A percentile compares a stretch with the other conserved stretches of the same genome.
phyloP scores from a whole-genome alignment of 192 early-diverging fungal genomes.

The Coemansia sp. region DNA sequence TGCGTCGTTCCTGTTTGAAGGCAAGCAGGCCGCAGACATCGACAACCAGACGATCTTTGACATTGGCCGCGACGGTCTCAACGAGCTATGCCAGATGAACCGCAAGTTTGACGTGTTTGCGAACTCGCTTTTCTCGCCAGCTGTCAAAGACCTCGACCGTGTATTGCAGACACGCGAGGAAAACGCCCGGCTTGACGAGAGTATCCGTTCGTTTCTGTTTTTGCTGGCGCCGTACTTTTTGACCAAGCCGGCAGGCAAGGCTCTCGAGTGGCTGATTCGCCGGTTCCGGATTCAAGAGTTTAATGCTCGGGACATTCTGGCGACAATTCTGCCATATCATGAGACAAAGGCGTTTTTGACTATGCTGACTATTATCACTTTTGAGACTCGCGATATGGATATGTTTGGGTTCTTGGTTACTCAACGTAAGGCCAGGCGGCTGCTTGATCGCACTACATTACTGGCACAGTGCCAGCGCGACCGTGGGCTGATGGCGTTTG shows the following conservation, averaged over 20 bases:
- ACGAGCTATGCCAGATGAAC: slow-evolving; percentile 70
- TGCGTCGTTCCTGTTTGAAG: slow-evolving; percentile 79
- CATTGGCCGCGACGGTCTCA: slow-evolving; percentile 75
- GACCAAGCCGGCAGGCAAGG: slow-evolving; percentile 80
- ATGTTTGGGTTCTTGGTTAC: slow-evolving; percentile 43
- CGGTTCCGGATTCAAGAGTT: slow-evolving; percentile 82
- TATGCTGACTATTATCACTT: slow-evolving; percentile 71
- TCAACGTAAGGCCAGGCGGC: slow-evolving; percentile 51
- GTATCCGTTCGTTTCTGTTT: slow-evolving; percentile 71
- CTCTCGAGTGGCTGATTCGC: slow-evolving; percentile 89
- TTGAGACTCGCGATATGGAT: slow-evolving; percentile 56
- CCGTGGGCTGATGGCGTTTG: slow-evolving; percentile 69
- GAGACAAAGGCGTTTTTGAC: slow-evolving; percentile 85
- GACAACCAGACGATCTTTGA: slow-evolving; percentile 84
- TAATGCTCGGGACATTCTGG: slow-evolving; percentile 77
- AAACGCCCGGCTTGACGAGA: slow-evolving; percentile 73
- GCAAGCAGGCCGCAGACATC: slow-evolving; percentile 81
- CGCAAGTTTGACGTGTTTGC: slow-evolving; percentile 64
- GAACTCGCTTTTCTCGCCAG: slow-evolving; percentile 73
- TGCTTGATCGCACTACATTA: slow-evolving; percentile 68
- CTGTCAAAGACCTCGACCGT: slow-evolving; percentile 76
- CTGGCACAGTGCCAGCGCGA: slow-evolving; percentile 69
- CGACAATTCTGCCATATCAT: slow-evolving; percentile 86
- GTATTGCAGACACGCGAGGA: slow-evolving; percentile 76
- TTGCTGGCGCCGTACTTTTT: slow-evolving; percentile 81